A percentile compares a stretch with the other conserved stretches of the same genome.
Conservation (phyloP, 129 eudicot genomes). For the Daucus carota region DNA sequence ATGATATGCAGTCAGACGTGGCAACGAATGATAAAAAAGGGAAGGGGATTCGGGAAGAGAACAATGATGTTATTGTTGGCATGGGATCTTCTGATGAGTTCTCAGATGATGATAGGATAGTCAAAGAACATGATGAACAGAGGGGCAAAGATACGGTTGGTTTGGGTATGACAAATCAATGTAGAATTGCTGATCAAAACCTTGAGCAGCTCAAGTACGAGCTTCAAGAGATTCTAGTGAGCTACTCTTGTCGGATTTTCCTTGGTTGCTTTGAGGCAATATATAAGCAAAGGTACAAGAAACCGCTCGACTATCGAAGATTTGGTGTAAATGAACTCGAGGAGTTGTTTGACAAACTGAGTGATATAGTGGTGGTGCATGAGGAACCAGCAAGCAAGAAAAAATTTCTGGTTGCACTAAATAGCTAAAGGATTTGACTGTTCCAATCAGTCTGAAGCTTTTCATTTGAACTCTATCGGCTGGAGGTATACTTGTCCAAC, state of each 20-base stretch:
- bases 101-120: slow-evolving; percentile 57
- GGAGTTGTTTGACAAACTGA: slow-evolving; percentile 76
- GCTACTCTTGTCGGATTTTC: slow-evolving; percentile 67
- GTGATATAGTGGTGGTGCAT: slow-evolving; percentile 60
- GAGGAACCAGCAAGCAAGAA: slow-evolving; percentile 70
- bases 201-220: slow-evolving; percentile 57
- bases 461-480: neutral
- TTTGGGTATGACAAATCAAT: neutral
- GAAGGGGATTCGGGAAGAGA: slow-evolving; percentile 49
- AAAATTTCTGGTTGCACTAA: slow-evolving; percentile 61
- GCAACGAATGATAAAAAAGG: slow-evolving; percentile 51
- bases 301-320: slow-evolving; percentile 45
- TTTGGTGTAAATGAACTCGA: slow-evolving; percentile 74
- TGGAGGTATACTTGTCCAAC: slow-evolving; percentile 9
- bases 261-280: slow-evolving; percentile 69
- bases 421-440: slow-evolving; percentile 19
- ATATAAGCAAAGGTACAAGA: slow-evolving; percentile 72
- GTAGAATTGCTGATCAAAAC: slow-evolving; percentile 20
- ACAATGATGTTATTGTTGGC: slow-evolving; percentile 22
- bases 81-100: slow-evolving; percentile 70
- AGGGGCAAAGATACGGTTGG: slow-evolving; percentile 29
- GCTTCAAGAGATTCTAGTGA: slow-evolving; percentile 84
- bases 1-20: slow-evolving; percentile 19
- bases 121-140: slow-evolving; percentile 34
- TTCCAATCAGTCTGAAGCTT: neutral